Evolutionary conservation across 2,329 filamentous ascomycete genomes (phyloP), one percentile per base, ranked within the genome.

Genomic region (Xylogone sp.): DNA sequence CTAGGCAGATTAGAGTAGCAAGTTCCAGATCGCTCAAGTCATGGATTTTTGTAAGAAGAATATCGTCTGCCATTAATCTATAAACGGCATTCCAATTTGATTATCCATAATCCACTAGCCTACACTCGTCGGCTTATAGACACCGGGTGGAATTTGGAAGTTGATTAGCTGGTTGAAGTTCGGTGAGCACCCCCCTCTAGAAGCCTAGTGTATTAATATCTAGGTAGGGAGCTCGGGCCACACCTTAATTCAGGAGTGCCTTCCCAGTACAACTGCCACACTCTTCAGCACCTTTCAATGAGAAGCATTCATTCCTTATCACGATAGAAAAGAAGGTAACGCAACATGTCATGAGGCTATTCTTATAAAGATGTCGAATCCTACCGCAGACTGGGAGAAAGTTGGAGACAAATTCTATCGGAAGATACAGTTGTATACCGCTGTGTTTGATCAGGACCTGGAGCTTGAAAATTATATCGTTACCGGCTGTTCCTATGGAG

Each of bases 401-500:
- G 84, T 97, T 59, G 94, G 90, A 67, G 88, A 95, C 71, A 87
- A 84, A 65, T 97, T 95, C 78, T 99, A 97, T 75, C 89, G 93
- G 69, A 97, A 96, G 75, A 86, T 89, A 52, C 88, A 93, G 71
- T 83, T 96, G 55, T 99, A 97, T 76, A 92, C 91, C 55, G 88
- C 86, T 59, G 82, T 97, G 58, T 99, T 97, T 69, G 91, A 96
- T 71, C 83, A 88, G 66, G 91, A 96, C 67, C 78, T 97, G 56
- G 92, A 99, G 73, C 82, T 99, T 60, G 92, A 97, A 75, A 95
- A 94, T 75, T 96, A 95, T 74, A 80, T 93, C 64, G 86, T 97
- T 65, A 86, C 87, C 52, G 94, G 92, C 65, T 95, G 94, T 68
- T 91, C 91, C 21, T 97, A 94, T 70, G 91, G 88, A 63, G 94